These are phyloP conservation scores for Phytophthora macrochlamydospora DNA, from an alignment of 352 stramenopile genomes.

Conservation along the genomic window DNA sequence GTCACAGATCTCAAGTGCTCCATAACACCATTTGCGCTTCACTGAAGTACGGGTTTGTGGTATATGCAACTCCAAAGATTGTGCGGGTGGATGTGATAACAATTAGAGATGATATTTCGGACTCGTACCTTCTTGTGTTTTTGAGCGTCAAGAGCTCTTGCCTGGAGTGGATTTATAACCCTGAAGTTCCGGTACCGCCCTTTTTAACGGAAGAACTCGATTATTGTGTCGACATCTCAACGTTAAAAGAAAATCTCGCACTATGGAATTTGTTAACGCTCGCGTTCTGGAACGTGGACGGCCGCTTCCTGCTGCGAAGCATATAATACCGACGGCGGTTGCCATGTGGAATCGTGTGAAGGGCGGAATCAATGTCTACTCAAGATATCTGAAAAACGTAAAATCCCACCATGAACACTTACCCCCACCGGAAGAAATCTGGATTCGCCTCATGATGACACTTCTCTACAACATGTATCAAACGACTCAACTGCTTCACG, in stretches of 20 bases:
- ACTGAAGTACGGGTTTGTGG: conserved; percentile 1
- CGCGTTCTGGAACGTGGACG: neutral
- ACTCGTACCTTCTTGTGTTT: conserved; percentile 3
- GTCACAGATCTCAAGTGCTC: neutral
- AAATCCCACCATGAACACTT: neutral
- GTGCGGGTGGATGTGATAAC: neutral
- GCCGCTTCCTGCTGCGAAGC: conserved; percentile 1
- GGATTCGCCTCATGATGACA: conserved; percentile 3
- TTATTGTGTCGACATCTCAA: neutral
- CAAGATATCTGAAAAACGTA: conserved; percentile 4
- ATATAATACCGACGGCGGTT: conserved; percentile 3
- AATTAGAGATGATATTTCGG: conserved; percentile 2
- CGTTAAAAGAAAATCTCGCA: neutral
- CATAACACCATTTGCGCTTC: conserved; percentile 1
- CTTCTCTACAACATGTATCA: conserved; percentile 6
- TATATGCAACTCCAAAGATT: conserved; percentile 3
- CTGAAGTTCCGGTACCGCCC: neutral
- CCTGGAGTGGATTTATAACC: conserved; percentile 7
- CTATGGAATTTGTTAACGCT: conserved; percentile 1
- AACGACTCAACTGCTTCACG: neutral
- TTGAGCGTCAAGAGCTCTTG: conserved; percentile 2
- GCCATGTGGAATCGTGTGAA: conserved; percentile 8
- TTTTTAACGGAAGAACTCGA: neutral
- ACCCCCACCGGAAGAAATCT: neutral
- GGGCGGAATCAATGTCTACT: conserved; percentile 8